Base-by-base conservation (phyloP, 371 early-diverging fungal species). In the Rhizopus sp. region DNA sequence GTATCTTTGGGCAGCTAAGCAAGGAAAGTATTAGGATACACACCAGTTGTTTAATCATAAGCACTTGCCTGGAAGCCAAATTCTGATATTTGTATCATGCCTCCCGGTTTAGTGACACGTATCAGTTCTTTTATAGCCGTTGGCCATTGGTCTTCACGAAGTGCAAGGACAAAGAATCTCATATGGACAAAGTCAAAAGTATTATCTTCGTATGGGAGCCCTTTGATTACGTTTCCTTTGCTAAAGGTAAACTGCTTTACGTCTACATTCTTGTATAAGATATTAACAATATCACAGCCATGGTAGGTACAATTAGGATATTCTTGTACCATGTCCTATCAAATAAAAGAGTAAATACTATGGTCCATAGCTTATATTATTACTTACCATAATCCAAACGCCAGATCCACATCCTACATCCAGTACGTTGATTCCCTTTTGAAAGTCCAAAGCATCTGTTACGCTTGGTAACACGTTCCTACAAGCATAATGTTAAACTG, bases 21-120 rank as follows among this genome's bases (percentile, higher is more conserved):
- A 8, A 29, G 29, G 30, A 23, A 23, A 23, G 2, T 23, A 1
- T 23, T 23, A 23, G 23, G 2, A 23, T 23, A 23, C 2, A 23
- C 0, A 23, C 23, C 23, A 23, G 23, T 23, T 23, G 23, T 23
- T 23, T 23, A 23, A 23, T 23, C 23, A 23, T 2, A 23, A 23
- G 2, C 23, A 23, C 23, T 23, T 23, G 23, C 23, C 23, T 23
- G 23, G 2, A 56, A 47, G 32, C 63, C 67, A 8, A 63, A 56
- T 33, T 78, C 79, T 17, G 75, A 51, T 29, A 81, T 41, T 40
- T 78, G 75, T 7, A 78, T 51, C 31, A 56, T 61, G n/a, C 79
- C 85, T 30, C 72, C 71, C 10, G 81, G 81, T 47, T 81, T 84
- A n/a, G 80, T 63, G 0, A 84, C 68, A 4, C 84, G 70, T 34